These are phyloP conservation scores for Saprolegnia parasitica DNA, from an alignment of 352 stramenopile species.

Conservation along the genomic window DNA sequence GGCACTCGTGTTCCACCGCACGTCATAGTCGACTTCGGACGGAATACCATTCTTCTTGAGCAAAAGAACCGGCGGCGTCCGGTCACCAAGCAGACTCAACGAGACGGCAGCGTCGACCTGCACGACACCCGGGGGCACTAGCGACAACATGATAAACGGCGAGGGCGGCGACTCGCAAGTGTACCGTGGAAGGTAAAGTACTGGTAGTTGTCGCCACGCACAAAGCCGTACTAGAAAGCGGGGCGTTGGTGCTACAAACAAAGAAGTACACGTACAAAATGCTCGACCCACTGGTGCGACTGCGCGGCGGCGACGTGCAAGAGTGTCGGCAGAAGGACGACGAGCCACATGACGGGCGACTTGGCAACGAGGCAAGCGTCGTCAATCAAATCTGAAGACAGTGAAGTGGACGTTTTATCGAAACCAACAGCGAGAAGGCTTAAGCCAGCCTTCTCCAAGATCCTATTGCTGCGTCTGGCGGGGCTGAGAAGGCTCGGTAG, in stretches of 20 bases:
- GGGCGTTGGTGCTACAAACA: background rate
- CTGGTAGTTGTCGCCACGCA: constrained; percentile 20
- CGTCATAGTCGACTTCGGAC: constrained; percentile 5
- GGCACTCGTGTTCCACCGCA: constrained; percentile 9
- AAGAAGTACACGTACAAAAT: constrained; percentile 8
- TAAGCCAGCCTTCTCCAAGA: no score
- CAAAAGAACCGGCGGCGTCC: constrained; percentile 20
- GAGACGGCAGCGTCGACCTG: background rate
- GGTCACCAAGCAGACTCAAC: constrained; percentile 11
- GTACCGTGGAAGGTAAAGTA: constrained; percentile 27
- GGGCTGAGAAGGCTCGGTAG: no score
- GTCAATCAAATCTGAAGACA: no score
- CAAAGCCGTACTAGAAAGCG: constrained; percentile 24
- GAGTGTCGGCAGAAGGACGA: no score
- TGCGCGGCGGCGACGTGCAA: background rate
- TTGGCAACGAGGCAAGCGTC: no score
- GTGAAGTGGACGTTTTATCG: no score
- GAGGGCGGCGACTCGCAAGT: background rate
- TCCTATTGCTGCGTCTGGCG: no score
- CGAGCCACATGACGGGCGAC: no score
- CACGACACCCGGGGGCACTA: constrained; percentile 23
- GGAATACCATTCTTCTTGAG: constrained; percentile 24
- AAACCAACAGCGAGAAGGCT: no score
- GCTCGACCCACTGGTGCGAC: constrained; percentile 7
- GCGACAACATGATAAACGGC: background rate